Percentiles rank a stretch among this genome's conserved stretches.
phyloP scores from a whole-genome alignment of 2,329 filamentous ascomycete species.

The Colletotrichum zoysiae region DNA sequence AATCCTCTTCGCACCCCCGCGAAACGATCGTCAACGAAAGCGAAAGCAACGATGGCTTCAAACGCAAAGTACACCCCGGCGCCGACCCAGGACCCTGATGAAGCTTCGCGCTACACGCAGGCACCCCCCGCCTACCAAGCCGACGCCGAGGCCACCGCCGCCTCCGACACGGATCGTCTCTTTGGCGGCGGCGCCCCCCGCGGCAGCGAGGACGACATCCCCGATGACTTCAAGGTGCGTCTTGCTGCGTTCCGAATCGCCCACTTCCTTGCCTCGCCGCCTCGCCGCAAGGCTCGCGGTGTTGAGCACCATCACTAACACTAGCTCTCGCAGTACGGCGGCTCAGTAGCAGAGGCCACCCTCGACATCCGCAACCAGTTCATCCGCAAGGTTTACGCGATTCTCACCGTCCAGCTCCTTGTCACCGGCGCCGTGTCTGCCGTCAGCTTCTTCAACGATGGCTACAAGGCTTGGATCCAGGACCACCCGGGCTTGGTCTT shows the following conservation, averaged over 20 bases:
- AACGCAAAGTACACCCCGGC: slow-evolving; percentile 87
- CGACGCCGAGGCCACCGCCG: slow-evolving; percentile 56
- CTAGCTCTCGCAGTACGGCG: slow-evolving; percentile 78
- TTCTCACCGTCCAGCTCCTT: slow-evolving; percentile 94
- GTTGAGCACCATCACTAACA: slow-evolving; percentile 30
- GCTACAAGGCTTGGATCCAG: slow-evolving; percentile 91
- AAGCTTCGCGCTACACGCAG: slow-evolving; percentile 76
- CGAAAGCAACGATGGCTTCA: slow-evolving; percentile 69
- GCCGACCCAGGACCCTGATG: slow-evolving; percentile 88
- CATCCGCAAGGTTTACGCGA: slow-evolving; percentile 96
- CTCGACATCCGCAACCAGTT: slow-evolving; percentile 98
- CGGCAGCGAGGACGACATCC: slow-evolving; percentile 88
- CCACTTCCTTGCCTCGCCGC: too few relatives aligned
- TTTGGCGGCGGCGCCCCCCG: slow-evolving; percentile 77
- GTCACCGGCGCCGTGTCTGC: slow-evolving; percentile 84
- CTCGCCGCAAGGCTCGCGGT: not conserved
- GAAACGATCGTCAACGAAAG: not conserved
- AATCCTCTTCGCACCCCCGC: not conserved
- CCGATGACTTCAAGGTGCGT: slow-evolving; percentile 93
- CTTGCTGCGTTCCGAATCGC: slow-evolving; percentile 19
- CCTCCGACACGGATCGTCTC: slow-evolving; percentile 67
- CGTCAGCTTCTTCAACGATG: slow-evolving; percentile 84
- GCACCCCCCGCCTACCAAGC: slow-evolving; percentile 85
- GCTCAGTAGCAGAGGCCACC: slow-evolving; percentile 91
- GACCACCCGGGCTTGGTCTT: slow-evolving; percentile 86